phyloP scores from a whole-genome alignment of 371 early-diverging fungal species.

The Rhizopus stolonifer region DNA sequence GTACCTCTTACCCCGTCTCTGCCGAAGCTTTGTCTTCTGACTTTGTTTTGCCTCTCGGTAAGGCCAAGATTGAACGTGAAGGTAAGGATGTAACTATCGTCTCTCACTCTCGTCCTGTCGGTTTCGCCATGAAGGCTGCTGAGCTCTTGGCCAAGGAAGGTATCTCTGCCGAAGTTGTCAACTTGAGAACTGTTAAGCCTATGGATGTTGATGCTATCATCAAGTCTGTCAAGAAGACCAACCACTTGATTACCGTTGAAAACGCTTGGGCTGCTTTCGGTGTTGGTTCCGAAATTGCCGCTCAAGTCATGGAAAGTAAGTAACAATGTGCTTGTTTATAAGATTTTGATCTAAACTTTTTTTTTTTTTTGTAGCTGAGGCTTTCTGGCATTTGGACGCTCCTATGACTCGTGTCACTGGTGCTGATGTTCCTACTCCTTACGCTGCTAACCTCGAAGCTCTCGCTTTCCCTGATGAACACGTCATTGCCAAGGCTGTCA shows the following conservation, averaged over 20 bases:
- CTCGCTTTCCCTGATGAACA: conserved; percentile 88
- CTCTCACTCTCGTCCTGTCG: conserved; percentile 92
- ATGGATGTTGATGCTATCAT: conserved; percentile 94
- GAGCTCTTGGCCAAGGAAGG: conserved; percentile 84
- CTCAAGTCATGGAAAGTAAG: conserved; percentile 90
- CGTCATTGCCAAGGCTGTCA: conserved; percentile 77
- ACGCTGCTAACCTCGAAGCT: conserved; percentile 94
- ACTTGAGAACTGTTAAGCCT: conserved; percentile 97
- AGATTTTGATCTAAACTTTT: not conserved
- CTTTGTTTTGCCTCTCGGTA: conserved; percentile 93
- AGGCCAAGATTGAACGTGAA: conserved; percentile 95
- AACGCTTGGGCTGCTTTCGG: conserved; percentile 98
- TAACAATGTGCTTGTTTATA: conserved; percentile 2
- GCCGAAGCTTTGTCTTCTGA: conserved; percentile 82
- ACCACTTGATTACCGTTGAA: conserved; percentile 96
- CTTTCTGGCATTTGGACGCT: conserved; percentile 94
- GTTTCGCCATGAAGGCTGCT: conserved; percentile 91
- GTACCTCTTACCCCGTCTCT: conserved; percentile 82
- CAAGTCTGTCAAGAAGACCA: conserved; percentile 96
- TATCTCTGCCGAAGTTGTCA: conserved; percentile 92
- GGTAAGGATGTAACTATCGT: conserved; percentile 94
- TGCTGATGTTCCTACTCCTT: conserved; percentile 99
- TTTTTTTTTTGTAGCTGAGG: conserved; percentile 60
- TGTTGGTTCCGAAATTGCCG: conserved; percentile 96
- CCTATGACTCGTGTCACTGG: conserved; percentile 96